Evolutionary conservation across 805 yeast genomes (phyloP), one percentile per base, ranked within the genome.

Genomic region (Hagleromyces aurorensis): DNA sequence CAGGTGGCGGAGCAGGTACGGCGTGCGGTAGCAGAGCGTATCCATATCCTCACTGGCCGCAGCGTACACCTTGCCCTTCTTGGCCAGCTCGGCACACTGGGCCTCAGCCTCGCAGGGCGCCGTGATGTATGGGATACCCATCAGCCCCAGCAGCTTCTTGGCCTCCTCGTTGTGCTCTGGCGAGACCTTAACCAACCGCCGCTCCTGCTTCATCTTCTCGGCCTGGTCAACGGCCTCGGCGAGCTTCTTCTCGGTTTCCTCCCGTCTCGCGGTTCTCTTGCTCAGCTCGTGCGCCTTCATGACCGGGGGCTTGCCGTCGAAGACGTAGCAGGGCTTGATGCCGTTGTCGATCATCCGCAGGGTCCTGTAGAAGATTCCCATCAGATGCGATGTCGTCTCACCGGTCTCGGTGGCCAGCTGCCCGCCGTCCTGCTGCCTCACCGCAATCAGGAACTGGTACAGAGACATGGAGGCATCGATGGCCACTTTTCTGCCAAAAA

Each of bases 11-110:
- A 91, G 65, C 31, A 91, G 61, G 36, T 62, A 75, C 5, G 94
- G 91, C 2, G 97, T 83, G 33, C 75, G 78, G 52, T 89, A 91
- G 50, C 97, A 91, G 33, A 91, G 57, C 1, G 98, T 91, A 59
- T 91, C 98, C 98, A 91, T 91, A 72, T 91, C 98, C 55, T 91
- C 98, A 5, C 94, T 81, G 1, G 96, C 98, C 3, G 97, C 95
- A 6, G 94, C 98, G 52, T 78, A 91, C 0, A 89, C 97, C 50
- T 85, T 86, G 2, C 95, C 96, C 8, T 75, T 72, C 34, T 75
- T 72, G 3, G 96, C 96, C 27, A 91, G 61, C 40, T 76, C 91
- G 0, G 98, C 97, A 64, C 98, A 91, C 49, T 91, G 97, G 0
- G 98, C 95, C 55, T 91, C 99, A 2, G 99, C 99, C 58, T 91